Base-by-base conservation (phyloP, 805 yeast species). In the Zygosaccharomyces rouxii region DNA sequence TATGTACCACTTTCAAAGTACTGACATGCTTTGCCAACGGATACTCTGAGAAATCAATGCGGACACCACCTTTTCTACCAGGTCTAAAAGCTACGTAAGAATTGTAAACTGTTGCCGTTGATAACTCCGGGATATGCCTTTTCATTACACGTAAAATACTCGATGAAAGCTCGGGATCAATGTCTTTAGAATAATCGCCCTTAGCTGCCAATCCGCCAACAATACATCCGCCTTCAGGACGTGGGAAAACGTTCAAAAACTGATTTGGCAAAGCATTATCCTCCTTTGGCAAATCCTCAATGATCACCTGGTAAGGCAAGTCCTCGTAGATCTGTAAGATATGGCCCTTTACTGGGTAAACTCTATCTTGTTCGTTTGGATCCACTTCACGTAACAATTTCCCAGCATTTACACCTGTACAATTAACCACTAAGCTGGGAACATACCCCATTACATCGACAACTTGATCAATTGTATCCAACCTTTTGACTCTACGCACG, bases 181-280 rank as follows among this genome's bases (percentile, higher is more conserved):
- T 67, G 3, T 55, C 57, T 0, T 62, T 51, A 5, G 64, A 58
- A 66, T 69, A 70, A 25, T 68, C 60, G 35, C 64, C 56, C 11
- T 58, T 52, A 10, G 54, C 43, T 46, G 61, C 62, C 13, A 69
- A 56, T 9, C 89, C 89, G 2, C 89, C 89, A 48, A 83, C 73
- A 35, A 83, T 78, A 29, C 79, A 71, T 39, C 86, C 86, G n/a
- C 89, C 88, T 65, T 83, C 89, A 51, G 77, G 78, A 48, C 89
- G 66, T n/a, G 89, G 89, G 72, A 83, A 78, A 30, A 79, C 68
- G 58, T 83, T 83, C 23, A 82, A 66, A 42, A 68, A 59, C 54
- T 84, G 89, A 35, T 25, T 13, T 11, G 55, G 45, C 21, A 22
- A 16, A 4, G 52, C 50, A 3, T 41, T 29, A 54, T 61, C 57